Base-by-base conservation (phyloP, 768 basidiomycete genomes). In the Kwoniella dejecticola region DNA sequence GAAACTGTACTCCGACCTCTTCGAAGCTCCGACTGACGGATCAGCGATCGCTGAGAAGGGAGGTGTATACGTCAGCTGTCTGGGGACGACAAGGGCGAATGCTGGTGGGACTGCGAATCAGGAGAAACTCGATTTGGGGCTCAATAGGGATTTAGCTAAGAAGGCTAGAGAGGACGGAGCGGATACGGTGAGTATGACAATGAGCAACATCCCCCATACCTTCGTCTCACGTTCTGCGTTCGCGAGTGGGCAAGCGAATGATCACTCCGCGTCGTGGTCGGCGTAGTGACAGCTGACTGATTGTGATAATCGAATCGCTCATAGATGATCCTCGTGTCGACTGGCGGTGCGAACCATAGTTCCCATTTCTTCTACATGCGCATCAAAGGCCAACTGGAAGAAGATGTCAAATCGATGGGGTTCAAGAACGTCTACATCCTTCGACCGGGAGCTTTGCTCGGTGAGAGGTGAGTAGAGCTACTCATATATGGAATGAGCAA, bases 301-400 rank as follows among this genome's bases (percentile, higher is more conserved):
- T 6, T 44, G 45, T 48, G n/a, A 44, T 24, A 15, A 24, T 19
- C 23, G 27, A 3, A 17, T 2, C 19, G 23, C 12, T 36, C 33
- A 36, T 61, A 77, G 76, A 62, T 65, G 46, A 75, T 78, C 56
- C 70, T 78, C 26, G 70, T 76, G 13, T 76, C 77, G 0, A 68
- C 70, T 4, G 57, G 48, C 13, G 72, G 71, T 4, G 66, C 70
- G 0, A 30, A 31, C 21, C 23, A 70, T 3, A 57, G 36, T 13
- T 72, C 71, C 0, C 42, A 41, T 33, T 59, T 68, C 27, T 62
- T 64, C 24, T 78, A 78, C 38, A 30, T 60, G 1, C 21, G 47
- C 30, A 73, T 78, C 64, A 78, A 78, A 57, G 77, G 77, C 27
- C 45, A 67, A 49, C 49, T 78, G 26, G 74, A 78, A 41, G 74